Percentiles rank a stretch among this genome's conserved stretches.
These are phyloP conservation scores for Earliella scabrosa DNA, from an alignment of 1,284 basidiomycete species.

Conservation along the genomic window DNA sequence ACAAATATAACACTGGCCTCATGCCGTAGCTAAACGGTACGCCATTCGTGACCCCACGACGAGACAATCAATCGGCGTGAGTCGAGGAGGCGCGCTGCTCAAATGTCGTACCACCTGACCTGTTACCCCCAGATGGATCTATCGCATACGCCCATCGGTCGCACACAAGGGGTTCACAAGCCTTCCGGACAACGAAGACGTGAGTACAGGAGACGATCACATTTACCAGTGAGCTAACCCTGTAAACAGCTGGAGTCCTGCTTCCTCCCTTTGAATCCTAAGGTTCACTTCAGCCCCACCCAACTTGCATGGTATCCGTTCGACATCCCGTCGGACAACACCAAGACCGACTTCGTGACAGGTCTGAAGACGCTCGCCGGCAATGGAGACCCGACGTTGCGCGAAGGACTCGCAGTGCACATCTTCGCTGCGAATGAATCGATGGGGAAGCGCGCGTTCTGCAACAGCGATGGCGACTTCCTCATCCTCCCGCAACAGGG, in stretches of 20 bases:
- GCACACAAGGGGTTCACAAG: conserved; percentile 66
- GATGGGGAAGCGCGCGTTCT: conserved; percentile 69
- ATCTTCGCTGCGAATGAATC: conserved; percentile 64
- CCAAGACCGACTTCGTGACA: conserved; percentile 60
- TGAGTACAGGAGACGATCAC: no score
- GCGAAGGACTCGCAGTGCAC: conserved; percentile 66
- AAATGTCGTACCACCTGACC: background rate
- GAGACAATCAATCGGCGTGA: conserved; percentile 49
- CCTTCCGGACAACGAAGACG: conserved; percentile 62
- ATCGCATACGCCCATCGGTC: conserved; percentile 72
- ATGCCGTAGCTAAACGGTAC: conserved; percentile 56
- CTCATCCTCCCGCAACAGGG: conserved; percentile 71
- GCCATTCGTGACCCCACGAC: conserved; percentile 61
- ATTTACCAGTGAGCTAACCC: no score
- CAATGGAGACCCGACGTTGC: conserved; percentile 64
- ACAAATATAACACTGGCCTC: background rate
- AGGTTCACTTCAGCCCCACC: conserved; percentile 64
- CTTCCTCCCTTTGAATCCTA: conserved; percentile 63
- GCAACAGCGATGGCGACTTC: conserved; percentile 73
- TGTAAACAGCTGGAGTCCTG: conserved; percentile 53
- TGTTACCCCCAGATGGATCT: conserved; percentile 53
- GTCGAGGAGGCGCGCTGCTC: background rate
- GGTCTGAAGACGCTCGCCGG: conserved; percentile 70
- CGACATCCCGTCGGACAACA: conserved; percentile 49
- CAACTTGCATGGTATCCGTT: conserved; percentile 76